Evolutionary conservation across 1,139 yeast genomes (phyloP).

Genomic region (Tardiomyces digboiensis): DNA sequence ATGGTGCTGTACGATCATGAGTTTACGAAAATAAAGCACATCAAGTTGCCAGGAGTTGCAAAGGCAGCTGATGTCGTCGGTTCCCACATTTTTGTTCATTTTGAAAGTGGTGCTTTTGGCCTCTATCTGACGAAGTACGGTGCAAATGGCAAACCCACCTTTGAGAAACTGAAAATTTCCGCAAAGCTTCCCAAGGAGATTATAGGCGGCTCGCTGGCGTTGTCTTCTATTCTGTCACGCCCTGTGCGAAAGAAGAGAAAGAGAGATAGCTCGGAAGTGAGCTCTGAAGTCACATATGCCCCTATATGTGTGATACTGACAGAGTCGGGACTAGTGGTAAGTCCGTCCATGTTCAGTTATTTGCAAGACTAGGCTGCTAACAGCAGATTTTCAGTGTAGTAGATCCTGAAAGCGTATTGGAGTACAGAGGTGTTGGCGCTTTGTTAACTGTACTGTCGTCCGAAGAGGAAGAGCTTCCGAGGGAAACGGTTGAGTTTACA

Average conservation of each 20-base stretch:
- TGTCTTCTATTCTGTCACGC: background rate
- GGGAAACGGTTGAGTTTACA: background rate
- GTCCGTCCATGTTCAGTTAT: background rate
- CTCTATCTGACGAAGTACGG: conserved; percentile 5
- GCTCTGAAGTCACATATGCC: background rate
- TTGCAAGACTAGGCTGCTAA: background rate
- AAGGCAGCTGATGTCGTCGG: conserved; percentile 40
- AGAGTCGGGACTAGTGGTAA: background rate
- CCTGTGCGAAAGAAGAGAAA: background rate
- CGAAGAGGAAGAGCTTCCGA: background rate
- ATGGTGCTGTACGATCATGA: conserved; percentile 56
- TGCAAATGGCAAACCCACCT: conserved; percentile 6
- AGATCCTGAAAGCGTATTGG: background rate
- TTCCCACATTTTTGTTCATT: conserved; percentile 15
- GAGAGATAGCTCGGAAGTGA: background rate
- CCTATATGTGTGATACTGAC: background rate
- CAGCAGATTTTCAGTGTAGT: background rate
- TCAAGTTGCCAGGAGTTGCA: conserved; percentile 35
- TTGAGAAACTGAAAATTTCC: conserved; percentile 4
- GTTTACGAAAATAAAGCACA: conserved; percentile 35
- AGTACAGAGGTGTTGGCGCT: background rate
- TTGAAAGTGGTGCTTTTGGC: conserved; percentile 12
- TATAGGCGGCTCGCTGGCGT: conserved; percentile 2
- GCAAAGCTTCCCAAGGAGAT: conserved; percentile 5
- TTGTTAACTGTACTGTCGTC: background rate